These are phyloP conservation scores for Boletus vermiculosoides DNA, from an alignment of 768 basidiomycete species.

Conservation along the genomic window DNA sequence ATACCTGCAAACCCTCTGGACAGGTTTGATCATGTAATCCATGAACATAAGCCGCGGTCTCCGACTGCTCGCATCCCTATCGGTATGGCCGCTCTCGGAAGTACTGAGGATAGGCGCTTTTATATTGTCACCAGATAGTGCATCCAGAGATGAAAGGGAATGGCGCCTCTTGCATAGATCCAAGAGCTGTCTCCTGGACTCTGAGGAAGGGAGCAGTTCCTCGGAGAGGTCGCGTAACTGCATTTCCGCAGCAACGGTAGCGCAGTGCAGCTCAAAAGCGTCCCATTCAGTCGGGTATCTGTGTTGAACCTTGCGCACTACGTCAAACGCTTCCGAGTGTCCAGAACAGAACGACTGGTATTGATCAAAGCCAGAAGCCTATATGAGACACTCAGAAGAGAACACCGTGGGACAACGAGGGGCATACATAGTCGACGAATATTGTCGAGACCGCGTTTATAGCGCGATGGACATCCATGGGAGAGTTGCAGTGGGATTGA, in stretches of 20 bases:
- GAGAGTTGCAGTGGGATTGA: slow-evolving; percentile 12
- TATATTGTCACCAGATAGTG: slow-evolving; percentile 32
- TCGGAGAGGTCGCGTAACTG: slow-evolving; percentile 13
- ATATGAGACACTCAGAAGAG: slow-evolving; percentile 7
- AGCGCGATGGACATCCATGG: slow-evolving; percentile 42
- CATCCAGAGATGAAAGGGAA: slow-evolving; percentile 54
- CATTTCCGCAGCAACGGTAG: slow-evolving; percentile 46
- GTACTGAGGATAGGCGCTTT: slow-evolving; percentile 34
- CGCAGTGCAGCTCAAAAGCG: slow-evolving; percentile 77
- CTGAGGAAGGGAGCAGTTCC: slow-evolving; percentile 2
- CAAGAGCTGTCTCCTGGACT: slow-evolving; percentile 6
- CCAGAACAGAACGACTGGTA: slow-evolving; percentile 89
- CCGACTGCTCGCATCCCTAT: slow-evolving; percentile 27
- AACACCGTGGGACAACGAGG: neutral
- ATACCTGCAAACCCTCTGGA: slow-evolving; percentile 95
- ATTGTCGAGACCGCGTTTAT: slow-evolving; percentile 46
- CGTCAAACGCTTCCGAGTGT: slow-evolving; percentile 76
- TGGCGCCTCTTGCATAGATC: slow-evolving; percentile 41
- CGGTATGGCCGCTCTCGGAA: slow-evolving; percentile 33
- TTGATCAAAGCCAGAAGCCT: slow-evolving; percentile 73
- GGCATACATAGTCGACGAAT: slow-evolving; percentile 55
- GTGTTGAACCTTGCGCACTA: slow-evolving; percentile 64
- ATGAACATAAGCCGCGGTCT: slow-evolving; percentile 56
- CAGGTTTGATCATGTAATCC: slow-evolving; percentile 96
- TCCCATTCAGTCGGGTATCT: slow-evolving; percentile 77